These are phyloP conservation scores for Vararia minispora DNA, from an alignment of 768 basidiomycete genomes.

Conservation along the genomic window DNA sequence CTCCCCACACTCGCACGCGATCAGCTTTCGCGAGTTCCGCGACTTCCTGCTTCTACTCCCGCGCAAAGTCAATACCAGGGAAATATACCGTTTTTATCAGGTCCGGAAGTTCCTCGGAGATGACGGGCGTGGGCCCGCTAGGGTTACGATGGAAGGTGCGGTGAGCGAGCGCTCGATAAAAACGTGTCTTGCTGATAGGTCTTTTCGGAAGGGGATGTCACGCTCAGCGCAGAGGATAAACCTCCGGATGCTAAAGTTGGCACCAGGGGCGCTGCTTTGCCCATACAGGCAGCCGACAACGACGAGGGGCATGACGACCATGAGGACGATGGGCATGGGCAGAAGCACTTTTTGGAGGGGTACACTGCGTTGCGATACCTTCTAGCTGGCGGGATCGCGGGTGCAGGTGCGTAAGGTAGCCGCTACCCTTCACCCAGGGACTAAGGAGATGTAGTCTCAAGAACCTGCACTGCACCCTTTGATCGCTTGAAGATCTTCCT, in stretches of 20 bases:
- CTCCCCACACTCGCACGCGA: constrained; percentile 54
- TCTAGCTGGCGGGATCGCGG: constrained; percentile 88
- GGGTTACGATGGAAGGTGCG: constrained; percentile 85
- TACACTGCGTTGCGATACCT: constrained; percentile 80
- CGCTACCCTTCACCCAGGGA: too few species aligned
- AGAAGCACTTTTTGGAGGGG: constrained; percentile 50
- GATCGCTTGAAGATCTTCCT: constrained; percentile 95
- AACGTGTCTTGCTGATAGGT: constrained; percentile 3
- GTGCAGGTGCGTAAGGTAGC: constrained; percentile 59
- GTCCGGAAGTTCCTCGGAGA: constrained; percentile 55
- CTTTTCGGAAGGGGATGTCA: constrained; percentile 53
- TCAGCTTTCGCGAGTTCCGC: constrained; percentile 80
- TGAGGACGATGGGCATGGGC: constrained; percentile 46
- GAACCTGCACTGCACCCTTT: constrained; percentile 95
- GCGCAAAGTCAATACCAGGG: constrained; percentile 64
- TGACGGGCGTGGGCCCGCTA: constrained; percentile 67
- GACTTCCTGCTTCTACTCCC: constrained; percentile 85
- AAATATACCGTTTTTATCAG: constrained; percentile 81
- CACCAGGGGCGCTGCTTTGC: too few species aligned
- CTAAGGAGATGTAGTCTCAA: constrained; percentile 68
- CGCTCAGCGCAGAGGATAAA: constrained; percentile 65
- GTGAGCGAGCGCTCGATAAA: constrained; percentile 6
- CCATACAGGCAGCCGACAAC: too few species aligned
- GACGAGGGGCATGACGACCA: constrained; percentile 28
- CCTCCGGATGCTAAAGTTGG: constrained; percentile 33